These are phyloP conservation scores for Penicillium diatomitis DNA, from an alignment of 495 filamentous ascomycete species.

Conservation along the genomic window DNA sequence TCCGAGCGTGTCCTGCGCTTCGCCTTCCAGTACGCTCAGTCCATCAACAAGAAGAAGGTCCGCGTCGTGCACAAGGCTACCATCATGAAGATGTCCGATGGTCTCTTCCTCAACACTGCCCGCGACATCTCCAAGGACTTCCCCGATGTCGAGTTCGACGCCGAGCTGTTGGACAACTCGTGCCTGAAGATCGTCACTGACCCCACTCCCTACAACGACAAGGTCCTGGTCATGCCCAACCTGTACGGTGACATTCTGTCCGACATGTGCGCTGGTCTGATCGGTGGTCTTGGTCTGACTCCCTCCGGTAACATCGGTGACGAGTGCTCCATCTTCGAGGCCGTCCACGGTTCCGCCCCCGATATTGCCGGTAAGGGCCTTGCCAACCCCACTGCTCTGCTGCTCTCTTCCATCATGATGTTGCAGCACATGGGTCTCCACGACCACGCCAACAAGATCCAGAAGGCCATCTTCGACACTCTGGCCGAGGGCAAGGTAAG, in stretches of 20 bases:
- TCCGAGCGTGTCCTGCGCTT: constrained; percentile 90
- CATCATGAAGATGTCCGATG: constrained; percentile 99
- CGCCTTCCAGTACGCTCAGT: constrained; percentile 93
- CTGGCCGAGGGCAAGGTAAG: constrained; percentile 86
- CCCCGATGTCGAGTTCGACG: constrained; percentile 88
- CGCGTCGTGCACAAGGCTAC: constrained; percentile 98
- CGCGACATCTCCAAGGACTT: constrained; percentile 83
- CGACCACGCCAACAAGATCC: constrained; percentile 77
- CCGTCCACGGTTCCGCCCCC: constrained; percentile 94
- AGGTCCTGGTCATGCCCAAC: constrained; percentile 99
- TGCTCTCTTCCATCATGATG: constrained; percentile 96
- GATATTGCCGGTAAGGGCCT: constrained; percentile 95
- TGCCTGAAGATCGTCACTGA: constrained; percentile 97
- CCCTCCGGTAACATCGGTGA: constrained; percentile 98
- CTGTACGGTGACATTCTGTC: constrained; percentile 98
- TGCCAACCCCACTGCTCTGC: constrained; percentile 89
- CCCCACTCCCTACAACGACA: constrained; percentile 92
- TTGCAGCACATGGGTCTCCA: constrained; percentile 93
- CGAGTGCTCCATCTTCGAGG: constrained; percentile 99
- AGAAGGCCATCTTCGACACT: constrained; percentile 89
- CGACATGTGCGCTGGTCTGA: constrained; percentile 98
- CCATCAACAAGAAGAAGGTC: constrained; percentile 88
- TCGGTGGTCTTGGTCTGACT: constrained; percentile 92
- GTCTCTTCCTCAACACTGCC: constrained; percentile 87
- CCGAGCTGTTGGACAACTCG: constrained; percentile 95